Conservation (phyloP, 257 asterid genomes). For the Nicotiana tabacum region DNA sequence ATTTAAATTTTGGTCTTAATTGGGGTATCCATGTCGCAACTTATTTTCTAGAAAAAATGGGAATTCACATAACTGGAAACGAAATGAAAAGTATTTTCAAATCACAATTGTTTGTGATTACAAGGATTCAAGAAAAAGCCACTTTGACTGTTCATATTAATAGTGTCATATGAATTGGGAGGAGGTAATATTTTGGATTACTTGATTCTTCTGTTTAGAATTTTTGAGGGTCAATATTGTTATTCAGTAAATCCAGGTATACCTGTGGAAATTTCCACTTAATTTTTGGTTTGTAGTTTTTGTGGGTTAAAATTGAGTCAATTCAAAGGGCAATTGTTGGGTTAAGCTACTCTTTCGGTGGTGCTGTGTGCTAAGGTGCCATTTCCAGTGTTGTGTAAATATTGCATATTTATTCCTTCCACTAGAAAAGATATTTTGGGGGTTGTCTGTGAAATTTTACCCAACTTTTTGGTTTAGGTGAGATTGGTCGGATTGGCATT, state of each 20-base stretch:
- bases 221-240: not conserved
- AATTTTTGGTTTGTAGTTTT: not conserved
- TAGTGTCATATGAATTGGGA: not conserved
- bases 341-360: not conserved
- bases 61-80: not conserved
- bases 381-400: not conserved
- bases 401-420: not conserved
- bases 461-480: constrained; percentile 40
- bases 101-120: not conserved
- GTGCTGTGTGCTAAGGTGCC: not conserved
- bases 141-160: not conserved
- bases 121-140: not conserved
- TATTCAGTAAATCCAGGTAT: not conserved
- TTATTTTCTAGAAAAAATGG: no score
- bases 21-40: not conserved
- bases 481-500: constrained; percentile 67
- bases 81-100: not conserved
- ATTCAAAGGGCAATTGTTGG: not conserved
- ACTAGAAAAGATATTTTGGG: not conserved
- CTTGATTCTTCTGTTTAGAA: not conserved
- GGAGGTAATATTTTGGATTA: not conserved
- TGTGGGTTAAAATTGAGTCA: not conserved
- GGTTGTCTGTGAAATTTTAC: not conserved
- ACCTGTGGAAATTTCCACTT: not conserved
- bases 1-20: no score